A percentile compares a stretch with the other conserved stretches of the same genome.
phyloP scores from a whole-genome alignment of 495 filamentous ascomycete genomes.

The Daldinia decipiens region DNA sequence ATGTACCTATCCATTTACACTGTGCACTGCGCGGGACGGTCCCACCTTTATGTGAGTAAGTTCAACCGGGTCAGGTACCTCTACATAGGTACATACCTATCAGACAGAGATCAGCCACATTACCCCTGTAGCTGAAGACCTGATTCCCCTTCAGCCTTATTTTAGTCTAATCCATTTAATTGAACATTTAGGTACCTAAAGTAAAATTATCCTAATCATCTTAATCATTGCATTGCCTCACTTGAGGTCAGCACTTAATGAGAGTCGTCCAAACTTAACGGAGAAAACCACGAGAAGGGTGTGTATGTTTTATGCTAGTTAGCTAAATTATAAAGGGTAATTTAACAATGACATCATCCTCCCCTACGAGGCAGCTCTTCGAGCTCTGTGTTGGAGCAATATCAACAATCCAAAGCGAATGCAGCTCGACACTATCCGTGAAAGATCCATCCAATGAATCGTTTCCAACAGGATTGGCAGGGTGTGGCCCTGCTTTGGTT shows the following conservation, averaged over 20 bases:
- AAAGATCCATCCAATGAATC: slow-evolving; percentile 1
- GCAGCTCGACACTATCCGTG: slow-evolving; percentile 32
- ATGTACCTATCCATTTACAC: too few relatives aligned
- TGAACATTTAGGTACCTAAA: too few relatives aligned
- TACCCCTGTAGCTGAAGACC: slow-evolving; percentile 1
- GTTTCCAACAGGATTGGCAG: slow-evolving; percentile 48
- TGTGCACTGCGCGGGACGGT: background rate
- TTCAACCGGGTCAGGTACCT: slow-evolving; percentile 1
- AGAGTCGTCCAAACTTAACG: too few relatives aligned
- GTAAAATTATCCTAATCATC: background rate
- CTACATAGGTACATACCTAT: too few relatives aligned
- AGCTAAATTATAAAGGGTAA: too few relatives aligned
- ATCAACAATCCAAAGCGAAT: slow-evolving; percentile 46
- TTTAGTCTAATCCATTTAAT: too few relatives aligned
- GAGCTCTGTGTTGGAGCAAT: slow-evolving; percentile 35
- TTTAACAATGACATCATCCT: slow-evolving; percentile 25
- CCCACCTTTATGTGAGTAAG: slow-evolving; percentile 1
- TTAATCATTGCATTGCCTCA: background rate
- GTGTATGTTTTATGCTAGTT: too few relatives aligned
- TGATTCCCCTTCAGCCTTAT: background rate
- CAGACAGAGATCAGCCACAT: background rate
- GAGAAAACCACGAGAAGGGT: too few relatives aligned
- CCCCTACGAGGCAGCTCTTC: slow-evolving; percentile 39
- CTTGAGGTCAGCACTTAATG: too few relatives aligned
- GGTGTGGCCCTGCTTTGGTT: slow-evolving; percentile 51